These are phyloP conservation scores for Leishmania lainsoni DNA, from an alignment of 208 protist genomes.

Conservation along the genomic window DNA sequence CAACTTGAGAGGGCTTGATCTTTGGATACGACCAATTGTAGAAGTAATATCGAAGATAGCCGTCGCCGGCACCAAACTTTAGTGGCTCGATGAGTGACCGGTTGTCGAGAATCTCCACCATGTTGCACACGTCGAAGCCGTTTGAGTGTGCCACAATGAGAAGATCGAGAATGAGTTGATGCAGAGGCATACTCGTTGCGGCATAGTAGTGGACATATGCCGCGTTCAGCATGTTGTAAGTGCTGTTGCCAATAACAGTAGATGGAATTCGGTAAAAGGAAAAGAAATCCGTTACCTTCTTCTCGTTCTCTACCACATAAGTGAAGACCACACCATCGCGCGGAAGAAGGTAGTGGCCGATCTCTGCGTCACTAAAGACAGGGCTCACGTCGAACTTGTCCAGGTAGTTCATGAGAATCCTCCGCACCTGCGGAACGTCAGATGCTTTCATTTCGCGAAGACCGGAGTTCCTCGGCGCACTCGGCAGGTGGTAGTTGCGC, in stretches of 20 bases:
- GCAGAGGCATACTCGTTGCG: conserved; percentile 74
- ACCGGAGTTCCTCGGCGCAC: conserved; percentile 46
- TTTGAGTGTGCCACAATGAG: conserved; percentile 88
- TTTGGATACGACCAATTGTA: conserved; percentile 97
- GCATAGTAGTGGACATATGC: conserved; percentile 98
- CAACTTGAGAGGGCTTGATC: conserved; percentile 79
- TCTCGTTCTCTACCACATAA: conserved; percentile 94
- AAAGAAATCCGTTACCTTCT: conserved; percentile 95
- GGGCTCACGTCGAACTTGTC: conserved; percentile 77
- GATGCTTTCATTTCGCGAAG: conserved; percentile 77
- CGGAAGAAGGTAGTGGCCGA: conserved; percentile 96
- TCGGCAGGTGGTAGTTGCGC: conserved; percentile 67
- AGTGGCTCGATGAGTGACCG: conserved; percentile 91
- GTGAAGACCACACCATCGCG: conserved; percentile 93
- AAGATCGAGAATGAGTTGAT: conserved; percentile 91
- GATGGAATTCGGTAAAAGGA: conserved; percentile 98
- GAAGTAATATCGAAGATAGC: conserved; percentile 98
- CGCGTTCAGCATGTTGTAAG: conserved; percentile 93
- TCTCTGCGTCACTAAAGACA: conserved; percentile 93
- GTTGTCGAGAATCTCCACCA: conserved; percentile 97
- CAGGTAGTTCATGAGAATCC: conserved; percentile 89
- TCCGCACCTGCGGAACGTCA: conserved; percentile 78
- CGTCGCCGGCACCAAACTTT: conserved; percentile 98
- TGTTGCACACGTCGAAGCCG: conserved; percentile 99
- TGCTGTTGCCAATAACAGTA: conserved; percentile 95